phyloP scores from a whole-genome alignment of 352 stramenopile genomes.

The Elongisporangium prolatum region DNA sequence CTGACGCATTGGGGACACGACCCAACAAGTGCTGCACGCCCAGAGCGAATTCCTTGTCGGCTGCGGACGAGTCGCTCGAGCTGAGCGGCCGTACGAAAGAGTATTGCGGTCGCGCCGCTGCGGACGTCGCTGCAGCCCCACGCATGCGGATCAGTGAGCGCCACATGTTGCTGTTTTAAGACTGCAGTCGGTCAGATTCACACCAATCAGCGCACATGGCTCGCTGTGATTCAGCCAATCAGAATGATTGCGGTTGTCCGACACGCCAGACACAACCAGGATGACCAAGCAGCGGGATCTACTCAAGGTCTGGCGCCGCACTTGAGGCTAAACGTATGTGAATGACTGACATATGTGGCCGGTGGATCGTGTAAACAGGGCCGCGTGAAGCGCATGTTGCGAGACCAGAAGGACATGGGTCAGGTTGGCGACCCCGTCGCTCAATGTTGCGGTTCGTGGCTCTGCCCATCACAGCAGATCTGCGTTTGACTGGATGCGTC shows the following conservation, averaged over 20 bases:
- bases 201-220: not conserved
- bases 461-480: not conserved
- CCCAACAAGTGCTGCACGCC: conserved; percentile 57
- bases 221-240: not conserved
- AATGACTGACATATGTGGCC: not conserved
- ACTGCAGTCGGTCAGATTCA: not conserved
- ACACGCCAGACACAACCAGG: not conserved
- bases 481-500: not conserved
- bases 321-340: not conserved
- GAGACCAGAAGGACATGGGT: conserved; percentile 67
- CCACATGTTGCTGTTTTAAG: not conserved
- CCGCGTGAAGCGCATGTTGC: conserved; percentile 63
- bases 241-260: not conserved
- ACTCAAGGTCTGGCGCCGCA: conserved; percentile 38
- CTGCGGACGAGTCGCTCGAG: conserved; percentile 2
- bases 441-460: conserved; percentile 31
- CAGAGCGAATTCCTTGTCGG: conserved; percentile 51
- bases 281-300: conserved; percentile 28
- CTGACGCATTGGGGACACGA: conserved; percentile 32
- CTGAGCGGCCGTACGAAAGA: not conserved
- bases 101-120: not conserved
- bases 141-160: not conserved
- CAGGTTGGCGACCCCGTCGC: conserved; percentile 52
- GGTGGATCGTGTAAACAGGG: conserved; percentile 16
- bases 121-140: not conserved